Evolutionary conservation across 805 yeast genomes (phyloP), one percentile per base, ranked within the genome.

Genomic region (Yamadazyma ubonensis): DNA sequence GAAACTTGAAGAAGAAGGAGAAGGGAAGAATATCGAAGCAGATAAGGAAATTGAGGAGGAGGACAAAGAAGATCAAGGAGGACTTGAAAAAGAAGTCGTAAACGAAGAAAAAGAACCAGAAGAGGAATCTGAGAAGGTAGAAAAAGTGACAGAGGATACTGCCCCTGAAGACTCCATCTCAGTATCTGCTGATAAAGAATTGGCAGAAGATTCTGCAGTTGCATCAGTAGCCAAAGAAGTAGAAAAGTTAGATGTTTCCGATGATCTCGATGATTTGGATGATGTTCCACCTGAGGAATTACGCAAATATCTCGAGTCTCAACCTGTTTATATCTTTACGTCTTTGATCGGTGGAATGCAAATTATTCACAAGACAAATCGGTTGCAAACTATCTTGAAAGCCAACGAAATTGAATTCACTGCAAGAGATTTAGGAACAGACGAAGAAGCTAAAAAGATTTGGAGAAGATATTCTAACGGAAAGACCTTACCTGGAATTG

Each of bases 331-430:
- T 58, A 58, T 89, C 18, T 88, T 72, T 64, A 89, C 96, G 0
- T 90, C 96, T 0, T 68, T 88, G 31, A 91, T 96, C 0, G 95
- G 95, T 19, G 95, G 93, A 1, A 81, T 79, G 74, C 85, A 83
- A 57, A 78, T 90, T 59, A 77, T 81, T 47, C 75, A 83, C 11
- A 71, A 90, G 51, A 88, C 96, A 11, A 86, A 84, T 53, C 69
- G 95, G 41, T 62, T 90, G 42, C 76, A 75, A 9, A 83, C 88
- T 0, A 86, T 89, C 39, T 70, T 89, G 38, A 74, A 78, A 28
- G 95, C 90, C 3, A 85, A 88, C 58, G 74, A 79, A 34, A 66
- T 89, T 37, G 70, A 76, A 43, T 86, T 79, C 57, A 74, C 77
- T 21, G 75, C 78, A 55, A 78, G 85, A 42, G 97, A 89, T 57